phyloP scores from a whole-genome alignment of 495 filamentous ascomycete genomes.

The Trichoderma orchidacearum region DNA sequence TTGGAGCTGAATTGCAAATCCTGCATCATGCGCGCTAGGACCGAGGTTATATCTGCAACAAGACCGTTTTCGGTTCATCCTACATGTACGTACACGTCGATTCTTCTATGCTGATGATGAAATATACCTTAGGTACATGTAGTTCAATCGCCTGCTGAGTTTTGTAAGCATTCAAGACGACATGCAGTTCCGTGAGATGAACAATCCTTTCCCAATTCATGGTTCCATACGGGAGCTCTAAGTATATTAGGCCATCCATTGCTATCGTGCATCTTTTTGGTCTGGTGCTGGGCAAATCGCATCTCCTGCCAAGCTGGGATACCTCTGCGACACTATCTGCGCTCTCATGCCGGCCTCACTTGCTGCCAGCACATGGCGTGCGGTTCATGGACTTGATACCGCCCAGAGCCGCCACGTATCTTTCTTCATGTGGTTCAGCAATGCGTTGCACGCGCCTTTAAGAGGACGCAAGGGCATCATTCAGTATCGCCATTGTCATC shows the following conservation, averaged over 20 bases:
- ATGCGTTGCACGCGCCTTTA: not conserved
- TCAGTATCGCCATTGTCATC: not conserved
- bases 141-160: no score
- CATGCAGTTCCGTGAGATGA: no score
- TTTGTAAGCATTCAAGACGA: not conserved
- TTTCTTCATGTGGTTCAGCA: not conserved
- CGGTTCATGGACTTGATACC: not conserved
- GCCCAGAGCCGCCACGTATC: not conserved
- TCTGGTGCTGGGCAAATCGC: not conserved
- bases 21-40: no score
- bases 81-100: no score
- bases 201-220: no score
- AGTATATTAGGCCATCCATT: no score
- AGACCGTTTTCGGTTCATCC: no score
- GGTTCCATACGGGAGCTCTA: no score
- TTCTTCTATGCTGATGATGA: no score
- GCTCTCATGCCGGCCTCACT: not conserved
- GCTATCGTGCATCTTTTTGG: not conserved
- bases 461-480: not conserved
- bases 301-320: not conserved
- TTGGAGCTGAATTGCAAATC: not conserved
- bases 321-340: not conserved
- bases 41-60: not conserved
- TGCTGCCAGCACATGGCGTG: not conserved
- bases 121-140: no score